These are phyloP conservation scores for Pseudogymnoascus sp. DNA, from an alignment of 2,329 filamentous ascomycete genomes.

Conservation along the genomic window DNA sequence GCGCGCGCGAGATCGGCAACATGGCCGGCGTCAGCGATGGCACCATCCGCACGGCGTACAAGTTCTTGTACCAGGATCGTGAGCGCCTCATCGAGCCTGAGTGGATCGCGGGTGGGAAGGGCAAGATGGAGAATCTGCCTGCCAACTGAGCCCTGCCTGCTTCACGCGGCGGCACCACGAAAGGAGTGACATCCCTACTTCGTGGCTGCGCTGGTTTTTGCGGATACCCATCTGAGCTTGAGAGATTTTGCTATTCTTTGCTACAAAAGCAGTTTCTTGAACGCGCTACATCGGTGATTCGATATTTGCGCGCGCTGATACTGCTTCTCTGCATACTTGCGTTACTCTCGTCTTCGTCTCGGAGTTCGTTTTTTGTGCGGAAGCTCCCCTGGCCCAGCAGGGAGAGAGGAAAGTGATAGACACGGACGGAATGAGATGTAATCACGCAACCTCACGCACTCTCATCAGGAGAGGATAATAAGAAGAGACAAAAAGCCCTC, in stretches of 20 bases:
- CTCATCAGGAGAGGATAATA: background rate
- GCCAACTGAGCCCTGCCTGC: conserved; percentile 18
- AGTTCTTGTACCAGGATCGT: conserved; percentile 68
- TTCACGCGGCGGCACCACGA: background rate
- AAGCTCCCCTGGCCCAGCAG: background rate
- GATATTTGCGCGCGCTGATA: conserved; percentile 1
- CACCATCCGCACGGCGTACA: conserved; percentile 93
- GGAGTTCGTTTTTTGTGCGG: background rate
- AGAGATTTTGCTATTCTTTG: background rate
- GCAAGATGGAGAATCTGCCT: conserved; percentile 64
- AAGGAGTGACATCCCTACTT: conserved; percentile 7
- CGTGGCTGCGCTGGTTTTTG: background rate
- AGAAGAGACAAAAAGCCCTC: background rate
- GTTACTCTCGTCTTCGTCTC: background rate
- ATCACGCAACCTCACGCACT: background rate
- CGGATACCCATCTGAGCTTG: background rate
- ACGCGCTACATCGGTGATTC: conserved; percentile 4
- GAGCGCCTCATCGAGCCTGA: conserved; percentile 66
- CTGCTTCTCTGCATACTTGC: background rate
- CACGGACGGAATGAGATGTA: background rate
- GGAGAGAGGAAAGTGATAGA: background rate
- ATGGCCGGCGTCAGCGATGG: conserved; percentile 91
- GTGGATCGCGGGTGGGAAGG: conserved; percentile 65
- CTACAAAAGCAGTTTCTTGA: background rate
- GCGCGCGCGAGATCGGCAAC: conserved; percentile 76